A percentile compares a stretch with the other conserved stretches of the same genome.
phyloP scores from a whole-genome alignment of 2,329 filamentous ascomycete genomes.

The Phaeoacremonium minimum region DNA sequence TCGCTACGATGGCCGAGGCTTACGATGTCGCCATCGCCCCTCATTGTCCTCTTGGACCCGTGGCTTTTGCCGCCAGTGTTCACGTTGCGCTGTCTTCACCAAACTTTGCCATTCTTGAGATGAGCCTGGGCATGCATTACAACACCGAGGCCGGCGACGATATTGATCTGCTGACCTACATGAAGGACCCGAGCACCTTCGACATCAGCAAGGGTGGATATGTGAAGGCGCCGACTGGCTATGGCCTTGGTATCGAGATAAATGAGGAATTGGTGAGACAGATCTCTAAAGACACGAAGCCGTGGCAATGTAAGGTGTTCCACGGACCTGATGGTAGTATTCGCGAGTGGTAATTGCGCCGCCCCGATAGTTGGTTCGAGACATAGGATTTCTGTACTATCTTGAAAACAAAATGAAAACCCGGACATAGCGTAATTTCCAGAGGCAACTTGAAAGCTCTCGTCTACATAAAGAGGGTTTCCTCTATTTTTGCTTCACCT shows the following conservation, averaged over 20 bases:
- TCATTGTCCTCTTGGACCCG: constrained; percentile 61
- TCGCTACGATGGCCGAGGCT: constrained; percentile 59
- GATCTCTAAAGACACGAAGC: constrained; percentile 41
- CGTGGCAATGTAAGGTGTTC: constrained; percentile 59
- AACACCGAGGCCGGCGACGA: constrained; percentile 52
- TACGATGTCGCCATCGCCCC: constrained; percentile 63
- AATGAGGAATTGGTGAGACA: constrained; percentile 58
- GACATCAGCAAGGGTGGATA: constrained; percentile 51
- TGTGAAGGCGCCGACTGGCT: constrained; percentile 45
- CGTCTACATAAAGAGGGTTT: no score
- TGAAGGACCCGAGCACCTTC: constrained; percentile 54
- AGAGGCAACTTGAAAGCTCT: no score
- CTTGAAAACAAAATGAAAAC: no score
- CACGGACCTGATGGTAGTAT: constrained; percentile 59
- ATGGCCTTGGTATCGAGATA: constrained; percentile 57
- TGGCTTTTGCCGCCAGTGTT: constrained; percentile 59
- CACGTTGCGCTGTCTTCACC: constrained; percentile 50
- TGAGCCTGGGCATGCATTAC: constrained; percentile 67
- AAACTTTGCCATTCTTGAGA: constrained; percentile 64
- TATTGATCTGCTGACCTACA: constrained; percentile 45
- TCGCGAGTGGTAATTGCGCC: constrained; percentile 61
- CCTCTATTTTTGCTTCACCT: no score
- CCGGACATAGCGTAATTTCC: no score
- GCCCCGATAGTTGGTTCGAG: no score
- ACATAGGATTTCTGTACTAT: no score